A percentile compares a stretch with the other conserved stretches of the same genome.
These are phyloP conservation scores for Fusarium sp. DNA, from an alignment of 2,329 filamentous ascomycete species.

Conservation along the genomic window DNA sequence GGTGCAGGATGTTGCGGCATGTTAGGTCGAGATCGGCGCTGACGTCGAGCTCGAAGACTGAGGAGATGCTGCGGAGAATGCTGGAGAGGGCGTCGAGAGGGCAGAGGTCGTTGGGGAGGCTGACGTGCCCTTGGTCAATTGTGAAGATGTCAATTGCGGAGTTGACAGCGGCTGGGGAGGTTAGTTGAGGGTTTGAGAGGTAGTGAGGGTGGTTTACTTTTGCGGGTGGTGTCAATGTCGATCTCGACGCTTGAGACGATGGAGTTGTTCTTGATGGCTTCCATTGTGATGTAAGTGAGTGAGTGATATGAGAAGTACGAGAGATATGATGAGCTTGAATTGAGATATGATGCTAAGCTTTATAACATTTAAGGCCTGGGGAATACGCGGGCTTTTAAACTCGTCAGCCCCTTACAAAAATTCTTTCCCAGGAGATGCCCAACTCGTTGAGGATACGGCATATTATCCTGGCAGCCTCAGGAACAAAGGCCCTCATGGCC, in stretches of 20 bases:
- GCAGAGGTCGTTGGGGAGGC: constrained; percentile 35
- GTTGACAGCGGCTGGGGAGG: constrained; percentile 32
- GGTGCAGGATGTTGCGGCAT: constrained; percentile 39
- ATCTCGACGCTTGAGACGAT: constrained; percentile 30
- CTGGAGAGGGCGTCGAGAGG: constrained; percentile 38
- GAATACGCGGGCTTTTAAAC: constrained; percentile 24
- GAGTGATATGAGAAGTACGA: neutral
- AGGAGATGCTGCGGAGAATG: constrained; percentile 35
- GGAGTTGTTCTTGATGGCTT: constrained; percentile 36
- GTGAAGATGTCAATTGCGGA: constrained; percentile 36
- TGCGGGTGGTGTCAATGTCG: constrained; percentile 13
- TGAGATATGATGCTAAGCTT: constrained; percentile 2
- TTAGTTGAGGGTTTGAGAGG: constrained; percentile 15
- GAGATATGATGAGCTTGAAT: neutral
- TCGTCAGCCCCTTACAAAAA: constrained; percentile 1
- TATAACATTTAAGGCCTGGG: neutral
- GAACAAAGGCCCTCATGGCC: constrained; percentile 38
- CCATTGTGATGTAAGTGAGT: constrained; percentile 30
- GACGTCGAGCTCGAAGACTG: constrained; percentile 37
- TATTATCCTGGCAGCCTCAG: constrained; percentile 36
- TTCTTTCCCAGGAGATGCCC: constrained; percentile 26
- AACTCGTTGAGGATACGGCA: constrained; percentile 17
- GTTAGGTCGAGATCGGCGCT: constrained; percentile 36
- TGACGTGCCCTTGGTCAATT: constrained; percentile 37
- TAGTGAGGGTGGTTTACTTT: constrained; percentile 12